Evolutionary conservation across 768 basidiomycete species (phyloP).

Genomic region (Mycena latifolia): DNA sequence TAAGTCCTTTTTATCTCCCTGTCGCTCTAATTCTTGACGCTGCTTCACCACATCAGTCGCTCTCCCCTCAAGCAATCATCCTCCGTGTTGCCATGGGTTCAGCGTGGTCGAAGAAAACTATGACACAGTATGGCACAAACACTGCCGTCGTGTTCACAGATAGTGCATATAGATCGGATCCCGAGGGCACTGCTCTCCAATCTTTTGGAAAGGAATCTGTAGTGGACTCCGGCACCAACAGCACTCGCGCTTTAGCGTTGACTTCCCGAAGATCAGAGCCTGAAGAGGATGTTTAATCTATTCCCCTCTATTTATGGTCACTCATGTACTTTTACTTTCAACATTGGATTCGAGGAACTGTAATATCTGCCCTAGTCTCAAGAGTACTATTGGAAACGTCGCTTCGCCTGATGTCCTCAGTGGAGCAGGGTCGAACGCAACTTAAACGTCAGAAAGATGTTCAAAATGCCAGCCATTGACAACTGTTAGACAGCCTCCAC

Average conservation of each 20-base stretch:
- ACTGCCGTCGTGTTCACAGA: conserved; percentile 26
- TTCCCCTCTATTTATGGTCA: too few species aligned
- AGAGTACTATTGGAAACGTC: too few species aligned
- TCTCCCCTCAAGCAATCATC: conserved; percentile 27
- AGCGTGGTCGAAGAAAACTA: conserved; percentile 23
- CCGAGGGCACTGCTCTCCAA: conserved; percentile 17
- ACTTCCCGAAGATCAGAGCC: not conserved
- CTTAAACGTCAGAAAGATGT: too few species aligned
- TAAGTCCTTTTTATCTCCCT: not conserved
- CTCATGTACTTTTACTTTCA: too few species aligned
- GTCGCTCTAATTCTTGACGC: not conserved
- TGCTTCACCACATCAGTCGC: conserved; percentile 9
- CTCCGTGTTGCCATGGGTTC: conserved; percentile 23
- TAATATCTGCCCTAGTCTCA: too few species aligned
- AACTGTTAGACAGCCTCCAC: too few species aligned
- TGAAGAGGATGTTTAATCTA: conserved; percentile 19
- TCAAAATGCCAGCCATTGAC: too few species aligned
- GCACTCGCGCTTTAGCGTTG: not conserved
- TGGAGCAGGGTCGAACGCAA: too few species aligned
- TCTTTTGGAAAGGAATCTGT: conserved; percentile 21
- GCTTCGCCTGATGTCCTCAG: too few species aligned
- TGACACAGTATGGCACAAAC: conserved; percentile 24
- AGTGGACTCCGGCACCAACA: conserved; percentile 3
- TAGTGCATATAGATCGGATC: too few species aligned
- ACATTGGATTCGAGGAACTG: too few species aligned